Conservation (phyloP, 1,284 basidiomycete genomes). For the Rhodotorula glutinis region DNA sequence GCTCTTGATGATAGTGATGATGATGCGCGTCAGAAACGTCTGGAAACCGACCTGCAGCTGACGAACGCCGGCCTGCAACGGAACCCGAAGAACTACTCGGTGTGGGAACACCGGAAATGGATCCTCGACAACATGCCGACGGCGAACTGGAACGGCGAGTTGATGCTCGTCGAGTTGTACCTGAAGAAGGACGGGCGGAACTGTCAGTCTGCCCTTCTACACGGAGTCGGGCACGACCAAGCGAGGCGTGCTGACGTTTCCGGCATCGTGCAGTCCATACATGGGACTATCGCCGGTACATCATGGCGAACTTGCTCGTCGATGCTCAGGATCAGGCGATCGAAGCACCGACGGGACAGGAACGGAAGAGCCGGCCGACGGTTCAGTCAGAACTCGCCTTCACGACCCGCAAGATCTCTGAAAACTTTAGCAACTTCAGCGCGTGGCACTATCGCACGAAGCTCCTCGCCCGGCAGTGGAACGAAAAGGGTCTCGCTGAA, state of each 20-base stretch:
- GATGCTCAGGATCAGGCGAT: conserved; percentile 51
- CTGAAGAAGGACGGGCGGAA: conserved; percentile 82
- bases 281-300: conserved; percentile 85
- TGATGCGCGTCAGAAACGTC: conserved; percentile 61
- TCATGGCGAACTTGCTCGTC: conserved; percentile 56
- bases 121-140: conserved; percentile 79
- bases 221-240: too few relatives aligned
- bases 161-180: conserved; percentile 83
- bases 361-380: conserved; percentile 9
- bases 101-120: conserved; percentile 95
- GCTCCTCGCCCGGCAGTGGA: conserved; percentile 68
- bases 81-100: conserved; percentile 92
- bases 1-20: conserved; percentile 64
- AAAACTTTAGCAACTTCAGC: conserved; percentile 95
- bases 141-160: conserved; percentile 75
- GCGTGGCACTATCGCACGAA: conserved; percentile 98
- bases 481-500: conserved; percentile 53
- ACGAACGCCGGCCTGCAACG: conserved; percentile 73
- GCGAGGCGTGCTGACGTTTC: neutral
- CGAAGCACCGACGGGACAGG: conserved; percentile 25
- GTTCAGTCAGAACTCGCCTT: conserved; percentile 65
- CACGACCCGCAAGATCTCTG: conserved; percentile 84
- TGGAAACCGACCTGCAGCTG: conserved; percentile 71
- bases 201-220: conserved; percentile 59
- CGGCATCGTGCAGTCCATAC: conserved; percentile 65